Evolutionary conservation across 345 rosid species (phyloP), one percentile per base, ranked within the genome.

Genomic region (Populus deltoides): DNA sequence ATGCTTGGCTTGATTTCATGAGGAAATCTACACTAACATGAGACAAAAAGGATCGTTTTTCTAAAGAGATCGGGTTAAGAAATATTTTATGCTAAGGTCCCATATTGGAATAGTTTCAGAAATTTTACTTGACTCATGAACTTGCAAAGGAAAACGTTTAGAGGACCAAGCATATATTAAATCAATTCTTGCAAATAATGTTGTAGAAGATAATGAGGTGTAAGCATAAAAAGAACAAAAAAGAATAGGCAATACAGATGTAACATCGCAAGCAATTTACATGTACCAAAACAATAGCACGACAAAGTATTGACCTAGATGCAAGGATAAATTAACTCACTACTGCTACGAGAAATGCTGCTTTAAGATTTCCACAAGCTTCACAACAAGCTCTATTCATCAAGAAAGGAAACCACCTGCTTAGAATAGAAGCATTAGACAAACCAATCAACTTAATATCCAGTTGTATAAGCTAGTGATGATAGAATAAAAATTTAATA

Each of bases 361-460:
- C 99, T 89, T 96, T 96, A 70, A 96, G 92, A 87, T 93, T 96
- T 72, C 93, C 98, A 73, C 99, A 96, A 71, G 97, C 97, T 82
- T 92, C 97, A 83, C 98, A 96, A 81, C 99, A 92, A 79, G 98
- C 99, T 88, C 83, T 88, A 83, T 82, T 93, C 65, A 79, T 88
- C 85, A 96, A 88, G 89, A 93, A 96, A 72, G 99, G 99, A 90
- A 96, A 96, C 99, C 97, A 93, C 85, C 99, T 96, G 92, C 75
- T 41, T 81, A 66, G 49, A 83, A 84, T 22, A 47, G 45, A 63
- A 79, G 74, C 55, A 22, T 77, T 55, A 75, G 72, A 78, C 45
- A 61, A 78, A 78, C 57, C 33, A 77, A 73, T 80, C 68, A 76
- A 43, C 72, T 25, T 20, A 55, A 45, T 24, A 57, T 51, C 29